phyloP scores from a whole-genome alignment of 768 basidiomycete species.

The Russula virescens region DNA sequence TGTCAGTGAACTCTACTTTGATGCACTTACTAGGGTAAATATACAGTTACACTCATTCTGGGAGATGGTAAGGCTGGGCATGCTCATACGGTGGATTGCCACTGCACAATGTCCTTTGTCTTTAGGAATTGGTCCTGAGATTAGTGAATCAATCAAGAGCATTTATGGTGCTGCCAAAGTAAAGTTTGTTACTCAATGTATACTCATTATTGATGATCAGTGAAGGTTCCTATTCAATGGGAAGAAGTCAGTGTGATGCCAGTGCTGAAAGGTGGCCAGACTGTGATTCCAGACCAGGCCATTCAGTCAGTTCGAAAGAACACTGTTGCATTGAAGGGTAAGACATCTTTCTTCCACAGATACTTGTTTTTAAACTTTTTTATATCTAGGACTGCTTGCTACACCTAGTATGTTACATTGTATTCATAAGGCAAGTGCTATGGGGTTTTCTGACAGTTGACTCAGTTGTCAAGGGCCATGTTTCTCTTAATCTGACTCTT shows the following conservation, averaged over 20 bases:
- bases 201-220: background rate
- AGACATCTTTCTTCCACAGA: slow-evolving; percentile 22
- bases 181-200: slow-evolving; percentile 17
- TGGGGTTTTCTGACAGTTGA: slow-evolving; percentile 15
- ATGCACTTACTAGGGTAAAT: slow-evolving; percentile 67
- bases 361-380: background rate
- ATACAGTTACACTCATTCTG: slow-evolving; percentile 92
- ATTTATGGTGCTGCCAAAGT: slow-evolving; percentile 90
- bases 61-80: slow-evolving; percentile 70
- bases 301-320: slow-evolving; percentile 92
- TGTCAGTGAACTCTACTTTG: slow-evolving; percentile 3
- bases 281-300: slow-evolving; percentile 89
- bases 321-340: slow-evolving; percentile 96
- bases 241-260: slow-evolving; percentile 98
- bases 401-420: slow-evolving; percentile 75
- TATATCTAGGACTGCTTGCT: slow-evolving; percentile 78
- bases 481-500: slow-evolving; percentile 94
- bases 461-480: slow-evolving; percentile 96
- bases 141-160: slow-evolving; percentile 89
- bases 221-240: slow-evolving; percentile 95
- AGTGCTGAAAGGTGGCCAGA: slow-evolving; percentile 90
- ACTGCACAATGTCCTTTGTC: slow-evolving; percentile 10
- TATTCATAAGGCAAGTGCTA: background rate
- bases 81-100: slow-evolving; percentile 18
- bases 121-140: slow-evolving; percentile 96